These are phyloP conservation scores for Jamesozyma rosinii DNA, from an alignment of 805 yeast genomes.

Conservation along the genomic window DNA sequence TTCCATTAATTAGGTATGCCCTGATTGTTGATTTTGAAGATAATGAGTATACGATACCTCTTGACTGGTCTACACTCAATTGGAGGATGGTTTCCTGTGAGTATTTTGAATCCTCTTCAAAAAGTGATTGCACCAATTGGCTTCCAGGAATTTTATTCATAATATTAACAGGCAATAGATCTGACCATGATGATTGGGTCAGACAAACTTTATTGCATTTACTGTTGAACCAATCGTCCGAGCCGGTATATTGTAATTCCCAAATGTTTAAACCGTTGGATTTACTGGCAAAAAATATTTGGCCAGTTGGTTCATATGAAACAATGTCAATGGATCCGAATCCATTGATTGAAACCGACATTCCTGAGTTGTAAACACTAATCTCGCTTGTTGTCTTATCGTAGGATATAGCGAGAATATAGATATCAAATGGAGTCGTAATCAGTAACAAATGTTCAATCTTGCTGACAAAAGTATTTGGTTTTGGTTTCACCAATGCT, in stretches of 20 bases:
- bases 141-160: constrained; percentile 33
- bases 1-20: constrained; percentile 50
- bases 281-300: constrained; percentile 76
- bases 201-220: constrained; percentile 77
- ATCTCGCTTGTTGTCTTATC: constrained; percentile 37
- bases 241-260: constrained; percentile 76
- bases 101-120: constrained; percentile 27
- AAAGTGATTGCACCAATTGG: constrained; percentile 29
- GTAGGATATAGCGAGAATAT: constrained; percentile 63
- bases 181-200: constrained; percentile 54
- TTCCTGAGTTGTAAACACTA: constrained; percentile 71
- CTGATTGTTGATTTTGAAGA: constrained; percentile 76
- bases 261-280: constrained; percentile 73
- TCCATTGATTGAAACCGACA: constrained; percentile 74
- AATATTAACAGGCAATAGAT: constrained; percentile 39
- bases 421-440: constrained; percentile 72
- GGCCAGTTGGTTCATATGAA: constrained; percentile 54
- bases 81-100: constrained; percentile 53
- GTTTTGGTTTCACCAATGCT: constrained; percentile 69
- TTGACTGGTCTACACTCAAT: constrained; percentile 63
- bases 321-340: constrained; percentile 57
- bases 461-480: constrained; percentile 67
- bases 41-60: constrained; percentile 70
- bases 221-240: constrained; percentile 79
- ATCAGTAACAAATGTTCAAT: constrained; percentile 67